phyloP scores from a whole-genome alignment of 192 early-diverging fungal species.

The Linderina pennispora region DNA sequence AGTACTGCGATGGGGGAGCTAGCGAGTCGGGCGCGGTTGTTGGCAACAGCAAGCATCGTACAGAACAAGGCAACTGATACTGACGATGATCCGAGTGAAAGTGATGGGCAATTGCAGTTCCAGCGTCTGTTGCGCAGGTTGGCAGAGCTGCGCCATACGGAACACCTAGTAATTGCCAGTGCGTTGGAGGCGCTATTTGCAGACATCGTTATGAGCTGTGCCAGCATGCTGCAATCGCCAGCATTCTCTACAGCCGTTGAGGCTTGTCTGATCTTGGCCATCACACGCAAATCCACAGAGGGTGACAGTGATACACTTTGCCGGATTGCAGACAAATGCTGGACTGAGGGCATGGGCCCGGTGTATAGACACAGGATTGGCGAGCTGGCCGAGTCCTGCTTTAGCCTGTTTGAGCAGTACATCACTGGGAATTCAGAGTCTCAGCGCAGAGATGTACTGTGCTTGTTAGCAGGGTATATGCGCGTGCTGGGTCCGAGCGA shows the following conservation, averaged over 20 bases:
- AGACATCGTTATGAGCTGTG: slow-evolving; percentile 4
- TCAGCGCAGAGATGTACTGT: slow-evolving; percentile 19
- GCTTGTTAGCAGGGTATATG: slow-evolving; percentile 8
- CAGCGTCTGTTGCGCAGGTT: slow-evolving; percentile 29
- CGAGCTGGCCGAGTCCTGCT: slow-evolving; percentile 3
- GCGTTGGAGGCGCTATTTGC: slow-evolving; percentile 17
- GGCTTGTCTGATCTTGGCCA: slow-evolving; percentile 14
- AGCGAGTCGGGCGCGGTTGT: not conserved
- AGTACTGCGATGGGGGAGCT: not conserved
- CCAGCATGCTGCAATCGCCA: not conserved
- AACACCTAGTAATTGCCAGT: not conserved
- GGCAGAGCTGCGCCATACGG: slow-evolving; percentile 20
- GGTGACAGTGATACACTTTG: not conserved
- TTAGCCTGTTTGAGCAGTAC: slow-evolving; percentile 18
- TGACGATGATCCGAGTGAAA: slow-evolving; percentile 1
- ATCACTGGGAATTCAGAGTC: slow-evolving; percentile 8
- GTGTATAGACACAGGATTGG: not conserved
- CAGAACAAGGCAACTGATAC: not conserved
- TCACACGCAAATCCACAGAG: too few species aligned
- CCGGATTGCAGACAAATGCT: not conserved
- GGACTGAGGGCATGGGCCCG: not conserved
- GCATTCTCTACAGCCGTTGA: slow-evolving; percentile 15
- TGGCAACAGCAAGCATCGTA: slow-evolving; percentile 1
- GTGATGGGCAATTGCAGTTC: not conserved
- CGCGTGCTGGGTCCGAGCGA: slow-evolving; percentile 8